These are phyloP conservation scores for Trichomonas gallinae DNA, from an alignment of 208 protist species.

Conservation along the genomic window DNA sequence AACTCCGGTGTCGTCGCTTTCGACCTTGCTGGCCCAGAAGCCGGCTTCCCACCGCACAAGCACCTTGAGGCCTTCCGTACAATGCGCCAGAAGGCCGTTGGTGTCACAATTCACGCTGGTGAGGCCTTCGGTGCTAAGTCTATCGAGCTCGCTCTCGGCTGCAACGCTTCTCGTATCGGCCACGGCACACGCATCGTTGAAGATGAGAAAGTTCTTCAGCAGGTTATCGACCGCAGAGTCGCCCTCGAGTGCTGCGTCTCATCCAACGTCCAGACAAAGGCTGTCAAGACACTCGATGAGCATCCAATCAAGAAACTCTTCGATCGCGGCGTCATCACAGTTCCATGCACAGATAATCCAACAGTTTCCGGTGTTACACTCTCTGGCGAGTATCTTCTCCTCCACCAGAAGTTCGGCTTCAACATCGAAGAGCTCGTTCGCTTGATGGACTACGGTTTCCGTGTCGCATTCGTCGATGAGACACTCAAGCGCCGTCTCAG, in stretches of 20 bases:
- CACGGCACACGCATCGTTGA: neutral
- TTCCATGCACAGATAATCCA: constrained; percentile 13
- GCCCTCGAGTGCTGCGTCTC: neutral
- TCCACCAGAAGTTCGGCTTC: neutral
- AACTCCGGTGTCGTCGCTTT: neutral
- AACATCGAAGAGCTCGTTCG: neutral
- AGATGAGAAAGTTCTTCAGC: neutral
- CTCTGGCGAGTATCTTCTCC: neutral
- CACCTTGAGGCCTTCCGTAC: neutral
- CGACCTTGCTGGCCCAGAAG: constrained; percentile 1
- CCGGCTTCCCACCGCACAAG: neutral
- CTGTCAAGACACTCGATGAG: neutral
- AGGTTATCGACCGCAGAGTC: neutral
- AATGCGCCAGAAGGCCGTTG: neutral
- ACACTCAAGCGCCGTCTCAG: neutral
- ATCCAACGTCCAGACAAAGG: constrained; percentile 10
- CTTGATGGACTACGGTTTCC: neutral
- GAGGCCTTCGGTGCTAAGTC: neutral
- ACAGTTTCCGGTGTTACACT: constrained; percentile 13
- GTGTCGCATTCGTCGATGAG: neutral
- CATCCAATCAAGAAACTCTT: constrained; percentile 14
- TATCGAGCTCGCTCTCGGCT: neutral
- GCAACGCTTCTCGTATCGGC: neutral
- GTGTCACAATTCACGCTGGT: constrained; percentile 11
- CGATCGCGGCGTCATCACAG: neutral